Evolutionary conservation across 1,284 basidiomycete genomes (phyloP), one percentile per base, ranked within the genome.

Genomic region (Hymenochaete sp.): DNA sequence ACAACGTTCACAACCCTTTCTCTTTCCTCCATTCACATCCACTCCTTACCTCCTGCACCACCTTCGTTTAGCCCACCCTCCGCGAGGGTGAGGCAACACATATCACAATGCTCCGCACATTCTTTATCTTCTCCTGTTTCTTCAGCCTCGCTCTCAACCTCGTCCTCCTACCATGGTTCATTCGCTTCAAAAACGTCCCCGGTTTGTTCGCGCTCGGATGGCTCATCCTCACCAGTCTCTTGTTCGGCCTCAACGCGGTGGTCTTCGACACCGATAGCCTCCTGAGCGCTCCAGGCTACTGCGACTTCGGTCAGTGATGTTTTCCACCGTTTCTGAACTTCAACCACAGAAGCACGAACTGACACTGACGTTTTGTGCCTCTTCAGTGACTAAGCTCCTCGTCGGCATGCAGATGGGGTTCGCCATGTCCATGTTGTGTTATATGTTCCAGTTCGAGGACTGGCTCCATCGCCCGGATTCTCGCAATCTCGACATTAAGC

Each of bases 231-330:
- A 62, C 61, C 24, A 78, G 76, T 53, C 16, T 83, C 10, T 65
- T 73, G 19, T 68, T 67, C 47, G 70, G 66, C 14, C 59, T 82
- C 52, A 78, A 85, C 56, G 62, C 73, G 4, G 51, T 79, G 2
- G 56, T 78, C 9, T 86, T 81, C 79, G 60, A 63, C 32, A 65
- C 67, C 29, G 75, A 73, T 50, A 61, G 61, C 2, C 54, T 65
- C 11, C 62, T 73, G 26, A 58, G 54, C 18, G 66, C 65, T 0
- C 67, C 71, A 0, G 65, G 77, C 1, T 86, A 79, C 77, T 86
- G 83, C 55, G 83, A 84, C 56, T 76, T 84, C 38, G 62, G 79
- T 81, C 52, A 45, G 73, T 59, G 7, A 29, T 9, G 19, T 22
- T 24, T 21, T 42, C 19, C 10, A 25, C 26, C 33, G 29, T 38